Base-by-base conservation (phyloP, 1,284 basidiomycete species). In the Ganoderma resinaceum region DNA sequence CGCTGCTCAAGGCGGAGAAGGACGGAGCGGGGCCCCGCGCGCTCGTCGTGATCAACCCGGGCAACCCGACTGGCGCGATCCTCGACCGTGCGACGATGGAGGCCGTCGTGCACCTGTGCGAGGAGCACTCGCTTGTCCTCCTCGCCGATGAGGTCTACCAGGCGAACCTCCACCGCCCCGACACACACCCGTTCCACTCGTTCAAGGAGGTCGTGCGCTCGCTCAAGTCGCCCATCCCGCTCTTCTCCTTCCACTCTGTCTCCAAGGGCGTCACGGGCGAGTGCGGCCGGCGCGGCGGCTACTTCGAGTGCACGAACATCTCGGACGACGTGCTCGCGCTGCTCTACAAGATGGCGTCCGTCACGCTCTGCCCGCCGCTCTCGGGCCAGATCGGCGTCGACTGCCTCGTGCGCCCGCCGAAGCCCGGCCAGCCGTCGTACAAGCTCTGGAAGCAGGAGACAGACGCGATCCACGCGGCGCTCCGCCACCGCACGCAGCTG, bases 111-210 rank as follows among this genome's bases (percentile, higher is more conserved):
- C 82, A 88, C 59, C 82, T 98, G 20, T 97, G 95, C 82, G 93
- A 96, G 79, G 85, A 93, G 74, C 85, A 98, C 80, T 84, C 85
- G n/a, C 89, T 98, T 67, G 90, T 97, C 20, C 88, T 98, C 58
- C 87, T 98, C 72, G 96, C 96, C 0, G 96, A 98, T 79, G 96
- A 98, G 80, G 96, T 98, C 12, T 98, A 98, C 85, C 96, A 98
- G 80, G 85, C 84, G 75, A 98, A 98, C 84, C 88, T 98, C 61
- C 97, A 97, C 82, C 84, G 87, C 63, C 84, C 82, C 53, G 77
- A 81, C 8, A 82, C 83, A 0, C 89, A 92, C 78, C 89, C 94
- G 0, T 98, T 98, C 86, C 89, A 90, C 63, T 96, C 94, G 9
- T 98, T 98, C 89, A 98, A 98, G 80, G 92, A 95, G 81, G 86